Evolutionary conservation across 2,329 filamentous ascomycete species (phyloP), one percentile per base, ranked within the genome.

Genomic region (Gyromitra esculenta): DNA sequence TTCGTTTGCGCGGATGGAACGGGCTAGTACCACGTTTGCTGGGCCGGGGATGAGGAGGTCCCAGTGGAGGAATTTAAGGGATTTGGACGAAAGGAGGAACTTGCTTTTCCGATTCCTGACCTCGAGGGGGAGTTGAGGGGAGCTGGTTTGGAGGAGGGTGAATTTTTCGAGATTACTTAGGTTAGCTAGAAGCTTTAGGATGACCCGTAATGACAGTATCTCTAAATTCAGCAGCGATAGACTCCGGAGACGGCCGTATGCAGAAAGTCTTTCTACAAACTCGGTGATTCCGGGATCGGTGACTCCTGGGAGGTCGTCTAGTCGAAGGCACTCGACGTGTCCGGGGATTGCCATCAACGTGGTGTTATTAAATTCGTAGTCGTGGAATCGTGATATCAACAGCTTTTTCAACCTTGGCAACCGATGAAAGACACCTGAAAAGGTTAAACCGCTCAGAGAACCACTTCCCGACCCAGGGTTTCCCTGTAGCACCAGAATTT

Each of bases 1-100:
- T 0, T 89, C 89, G 3, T 84, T 84, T 0, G 87, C 86, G 4
- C 83, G 83, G 78, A 94, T 91, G 80, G 89, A 89, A 74, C 86
- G 85, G 0, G 90, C 89, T 6, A 94, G 85, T 60, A 91, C 88
- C 4, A 86, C 85, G 65, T 91, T 90, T 0, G 90, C 89, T 5
- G 84, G 82, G 11, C 85, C 84, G 45, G 86, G 84, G 52, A 86
- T 84, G 37, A 88, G 87, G 35, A 92, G 87, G 80, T 91, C 89
- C 89, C 89, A 91, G 82, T 91, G 89, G 2, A 91, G 84, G 65
- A 84, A 85, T 31, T 83, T 83, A 4, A 91, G 82, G 7, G 86
- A 87, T 0, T 81, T 73, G 0, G 88, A 90, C 0, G 88, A 88
- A 7, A 91, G 85, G 79, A 90, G 91, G 0, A 89, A 89, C 83